Base-by-base conservation (phyloP, 2,329 filamentous ascomycete genomes). In the Talaromyces sp. region DNA sequence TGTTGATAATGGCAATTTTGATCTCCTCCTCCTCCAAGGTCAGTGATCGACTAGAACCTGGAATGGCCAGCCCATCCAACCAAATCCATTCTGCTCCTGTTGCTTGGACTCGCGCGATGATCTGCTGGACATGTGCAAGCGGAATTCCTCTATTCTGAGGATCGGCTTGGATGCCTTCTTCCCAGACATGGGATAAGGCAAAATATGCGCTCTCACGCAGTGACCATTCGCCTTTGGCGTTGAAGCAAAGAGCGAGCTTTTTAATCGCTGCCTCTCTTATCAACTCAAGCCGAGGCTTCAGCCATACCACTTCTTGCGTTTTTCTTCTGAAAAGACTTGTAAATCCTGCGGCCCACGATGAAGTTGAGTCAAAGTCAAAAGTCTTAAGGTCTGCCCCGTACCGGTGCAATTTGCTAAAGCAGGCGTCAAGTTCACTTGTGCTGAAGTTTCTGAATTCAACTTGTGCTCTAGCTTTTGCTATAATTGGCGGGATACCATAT, bases 71-170 rank as follows among this genome's bases (percentile, higher is more conserved):
- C 1, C 31, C 27, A 14, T 61, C 59, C 27, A 61, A n/a, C 59
- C 59, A 61, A 1, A 61, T 61, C 59, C 59, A 61, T 27, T 61
- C 33, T 22, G 59, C 59, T 5, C 59, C 59, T 9, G 45, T 61
- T n/a, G 5, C n/a, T n/a, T 37, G 24, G 7, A 61, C 39, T 19
- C 59, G 13, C 14, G 49, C n/a, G 6, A 52, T 22, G 11, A 61
- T 61, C 14, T 50, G 43, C 33, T 52, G 27, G 13, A 52, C 59
- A 39, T 52, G n/a, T 4, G 27, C 43, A 13, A 61, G 27, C 6
- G 33, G 45, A 19, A 61, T 61, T 1, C 59, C 59, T 39, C 45
- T 24, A 9, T 50, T 61, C 22, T 61, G 14, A 9, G 43, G n/a
- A 27, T 61, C 59, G 13, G 59, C 59, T 39, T 61, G 59, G 24